Base-by-base conservation (phyloP, 1,284 basidiomycete species). In the Ceratobasidium sp. region DNA sequence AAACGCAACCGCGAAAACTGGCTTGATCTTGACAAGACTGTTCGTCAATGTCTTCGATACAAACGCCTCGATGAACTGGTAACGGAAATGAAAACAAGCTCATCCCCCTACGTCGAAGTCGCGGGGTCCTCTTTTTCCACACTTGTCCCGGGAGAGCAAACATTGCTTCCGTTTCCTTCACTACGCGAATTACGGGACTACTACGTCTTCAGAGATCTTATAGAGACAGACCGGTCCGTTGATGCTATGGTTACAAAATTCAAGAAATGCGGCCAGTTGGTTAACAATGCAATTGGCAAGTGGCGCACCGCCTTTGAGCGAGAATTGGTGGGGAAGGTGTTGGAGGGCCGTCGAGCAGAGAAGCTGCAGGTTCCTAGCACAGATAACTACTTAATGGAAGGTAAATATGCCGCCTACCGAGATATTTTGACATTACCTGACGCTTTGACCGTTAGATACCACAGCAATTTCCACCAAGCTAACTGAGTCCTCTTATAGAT, bases 221-320 rank as follows among this genome's bases (percentile, higher is more conserved):
- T 64, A 28, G 37, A 75, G 10, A 75, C 73, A 33, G 73, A 75
- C 37, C 73, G 73, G n/a, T 54, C 73, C 7, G 39, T 75, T 31
- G 35, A 42, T 3, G 73, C 73, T 7, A 75, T 61, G 45, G n/a
- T 51, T 28, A 26, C 39, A 23, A 75, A 75, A 37, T 75, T 75
- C 49, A 10, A 45, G 17, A 33, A 20, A 15, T 64, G 56, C n/a
- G 15, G 23, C 8, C 47, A 42, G 7, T 31, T 75, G 35, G 35
- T 75, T 33, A 64, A 65, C 28, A 75, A 75, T 26, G 73, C 73
- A 15, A 42, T 75, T 28, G 33, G 35, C 2, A 49, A 56, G 23
- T 75, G 73, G 73, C 73, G 73, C 26, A 26, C 60, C 42, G 49
- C 23, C 26, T 61, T 75, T 51, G 73, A 75, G 61, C 15, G 28